These are phyloP conservation scores for Acanthamoeba comandoni DNA, from an alignment of 208 protist species.

Conservation along the genomic window DNA sequence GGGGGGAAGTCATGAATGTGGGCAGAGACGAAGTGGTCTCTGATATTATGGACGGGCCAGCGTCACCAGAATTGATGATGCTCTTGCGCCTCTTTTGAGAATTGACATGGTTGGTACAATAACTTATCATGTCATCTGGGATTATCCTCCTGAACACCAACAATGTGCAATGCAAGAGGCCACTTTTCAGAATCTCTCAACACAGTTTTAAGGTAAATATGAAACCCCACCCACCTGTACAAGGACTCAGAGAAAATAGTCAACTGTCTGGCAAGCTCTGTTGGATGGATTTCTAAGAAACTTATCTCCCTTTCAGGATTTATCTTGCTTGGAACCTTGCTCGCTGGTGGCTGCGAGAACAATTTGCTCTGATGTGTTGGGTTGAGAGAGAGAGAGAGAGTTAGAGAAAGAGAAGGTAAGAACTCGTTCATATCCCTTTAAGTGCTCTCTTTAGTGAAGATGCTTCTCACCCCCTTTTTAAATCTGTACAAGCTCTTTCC, in stretches of 20 bases:
- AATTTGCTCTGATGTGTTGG: background rate
- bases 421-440: background rate
- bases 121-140: background rate
- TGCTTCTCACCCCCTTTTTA: slow-evolving; percentile 19
- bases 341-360: too few relatives aligned
- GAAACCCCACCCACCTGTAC: background rate
- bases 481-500: slow-evolving; percentile 17
- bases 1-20: too few relatives aligned
- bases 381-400: background rate
- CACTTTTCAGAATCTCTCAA: background rate
- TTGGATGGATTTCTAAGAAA: too few relatives aligned
- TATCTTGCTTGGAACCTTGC: too few relatives aligned
- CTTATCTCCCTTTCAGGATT: too few relatives aligned
- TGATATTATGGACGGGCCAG: background rate
- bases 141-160: slow-evolving; percentile 5
- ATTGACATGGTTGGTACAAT: background rate
- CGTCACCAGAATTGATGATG: slow-evolving; percentile 2
- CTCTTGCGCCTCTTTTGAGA: background rate
- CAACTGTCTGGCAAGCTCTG: slow-evolving; percentile 22
- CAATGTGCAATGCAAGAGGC: too few relatives aligned
- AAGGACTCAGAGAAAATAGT: background rate
- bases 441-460: too few relatives aligned
- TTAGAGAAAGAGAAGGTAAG: background rate
- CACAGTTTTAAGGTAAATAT: background rate
- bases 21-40: too few relatives aligned